Evolutionary conservation across 306 rosid genomes (phyloP), one percentile per base, ranked within the genome.

Genomic region (Corylus avellana): DNA sequence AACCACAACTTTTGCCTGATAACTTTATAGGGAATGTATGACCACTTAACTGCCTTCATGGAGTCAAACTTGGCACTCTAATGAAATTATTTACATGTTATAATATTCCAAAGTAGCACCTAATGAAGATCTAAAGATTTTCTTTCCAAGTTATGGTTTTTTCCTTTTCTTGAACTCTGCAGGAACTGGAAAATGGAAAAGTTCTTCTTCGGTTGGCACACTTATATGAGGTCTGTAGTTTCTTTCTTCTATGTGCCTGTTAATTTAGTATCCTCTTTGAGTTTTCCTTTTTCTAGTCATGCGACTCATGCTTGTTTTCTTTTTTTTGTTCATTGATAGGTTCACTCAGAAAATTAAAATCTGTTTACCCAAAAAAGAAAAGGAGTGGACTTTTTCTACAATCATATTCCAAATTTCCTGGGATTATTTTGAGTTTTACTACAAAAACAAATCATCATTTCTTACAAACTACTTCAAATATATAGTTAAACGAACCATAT

Each of bases 191-290:
- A 32, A 78, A 79, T 72, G 93, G 86, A 57, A 79, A 88, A 80
- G 86, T 90, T 84, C 93, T 93, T 53, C 87, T 93, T 75, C 88
- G 98, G 27, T 67, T 91, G 44, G 98, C 98, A 10, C 97, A 93
- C 77, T 79, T 93, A 70, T 93, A 86, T 4, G 97, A 93, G 91
- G 98, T 93, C 49, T 44, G 69, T 12, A 47, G 50, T 39, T 73
- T 62, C 61, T 67, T 71, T 75, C 68, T 80, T 59, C 55, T 59
- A 49, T 49, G 53, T 49, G 53, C 53, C 53, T 49, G 16, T 12
- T 49, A 49, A 11, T 11, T 3, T 2, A 49, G 4, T 49, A 49
- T 49, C 16, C 16, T 49, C 53, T 9, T 49, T 49, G 14, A 11
- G 53, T 49, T 9, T 49, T 49, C 53, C 53, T 49, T 49, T 49